These are phyloP conservation scores for Penicillium sp. DNA, from an alignment of 2,329 filamentous ascomycete genomes.

Conservation along the genomic window DNA sequence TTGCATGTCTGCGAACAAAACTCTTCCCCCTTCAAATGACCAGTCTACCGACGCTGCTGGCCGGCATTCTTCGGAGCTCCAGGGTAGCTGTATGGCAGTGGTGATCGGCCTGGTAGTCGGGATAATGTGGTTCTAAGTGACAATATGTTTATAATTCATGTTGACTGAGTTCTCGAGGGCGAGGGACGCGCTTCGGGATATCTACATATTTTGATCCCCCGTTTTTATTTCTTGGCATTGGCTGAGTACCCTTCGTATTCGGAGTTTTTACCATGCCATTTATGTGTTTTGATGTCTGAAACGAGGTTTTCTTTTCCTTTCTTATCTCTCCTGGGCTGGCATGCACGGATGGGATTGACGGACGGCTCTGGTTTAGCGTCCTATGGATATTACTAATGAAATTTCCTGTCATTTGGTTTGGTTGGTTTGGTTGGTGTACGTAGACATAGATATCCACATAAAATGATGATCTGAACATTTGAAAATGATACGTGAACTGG, in stretches of 20 bases:
- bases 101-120: slow-evolving; percentile 37
- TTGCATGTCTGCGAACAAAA: background rate
- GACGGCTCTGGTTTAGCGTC: slow-evolving; percentile 2
- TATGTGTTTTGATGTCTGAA: slow-evolving; percentile 2
- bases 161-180: background rate
- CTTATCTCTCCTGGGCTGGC: background rate
- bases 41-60: slow-evolving; percentile 27
- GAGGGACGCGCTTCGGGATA: background rate
- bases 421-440: background rate
- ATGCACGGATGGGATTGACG: background rate
- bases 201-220: background rate
- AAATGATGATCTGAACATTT: background rate
- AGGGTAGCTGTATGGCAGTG: slow-evolving; percentile 40
- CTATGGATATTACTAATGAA: slow-evolving; percentile 1
- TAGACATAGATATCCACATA: background rate
- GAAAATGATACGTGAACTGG: too few species aligned
- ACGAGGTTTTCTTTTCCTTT: background rate
- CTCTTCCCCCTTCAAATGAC: slow-evolving; percentile 15
- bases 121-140: slow-evolving; percentile 38
- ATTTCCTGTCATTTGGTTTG: background rate
- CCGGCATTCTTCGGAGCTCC: slow-evolving; percentile 28
- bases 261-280: background rate
- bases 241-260: background rate
- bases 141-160: background rate
- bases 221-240: background rate